Conservation (phyloP, 2,329 filamentous ascomycete species). For the Phyllosticta citribraziliensis region DNA sequence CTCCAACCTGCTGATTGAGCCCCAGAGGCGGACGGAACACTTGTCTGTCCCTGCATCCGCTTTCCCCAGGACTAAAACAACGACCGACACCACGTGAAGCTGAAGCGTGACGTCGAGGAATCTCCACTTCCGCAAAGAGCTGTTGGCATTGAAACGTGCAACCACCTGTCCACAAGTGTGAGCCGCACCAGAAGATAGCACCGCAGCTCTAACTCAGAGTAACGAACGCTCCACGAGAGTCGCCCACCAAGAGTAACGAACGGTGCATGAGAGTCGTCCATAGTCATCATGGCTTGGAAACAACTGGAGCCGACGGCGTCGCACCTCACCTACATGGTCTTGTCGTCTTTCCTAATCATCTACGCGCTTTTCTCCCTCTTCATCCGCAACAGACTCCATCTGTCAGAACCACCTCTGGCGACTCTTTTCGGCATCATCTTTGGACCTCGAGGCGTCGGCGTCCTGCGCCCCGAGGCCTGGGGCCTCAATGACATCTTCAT, state of each 20-base stretch:
- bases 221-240: not conserved
- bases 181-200: not conserved
- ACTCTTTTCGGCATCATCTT: slow-evolving; percentile 36
- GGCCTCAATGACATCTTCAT: slow-evolving; percentile 33
- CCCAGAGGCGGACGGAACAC: not conserved
- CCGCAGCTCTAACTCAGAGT: too few species aligned
- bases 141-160: not conserved
- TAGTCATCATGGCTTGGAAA: slow-evolving; percentile 28
- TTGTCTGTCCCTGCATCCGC: not conserved
- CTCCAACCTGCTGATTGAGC: not conserved
- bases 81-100: not conserved
- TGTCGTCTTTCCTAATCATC: slow-evolving; percentile 36
- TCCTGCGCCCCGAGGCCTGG: slow-evolving; percentile 33
- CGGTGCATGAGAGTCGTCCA: not conserved
- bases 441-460: slow-evolving; percentile 31
- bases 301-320: slow-evolving; percentile 38
- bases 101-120: not conserved
- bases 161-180: not conserved
- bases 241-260: not conserved
- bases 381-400: slow-evolving; percentile 38
- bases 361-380: slow-evolving; percentile 38
- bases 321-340: slow-evolving; percentile 36
- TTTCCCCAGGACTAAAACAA: not conserved
- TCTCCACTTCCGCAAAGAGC: not conserved
- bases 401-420: slow-evolving; percentile 40